Evolutionary conservation across 768 basidiomycete genomes (phyloP), one percentile per base, ranked within the genome.

Genomic region (Russula compacta): DNA sequence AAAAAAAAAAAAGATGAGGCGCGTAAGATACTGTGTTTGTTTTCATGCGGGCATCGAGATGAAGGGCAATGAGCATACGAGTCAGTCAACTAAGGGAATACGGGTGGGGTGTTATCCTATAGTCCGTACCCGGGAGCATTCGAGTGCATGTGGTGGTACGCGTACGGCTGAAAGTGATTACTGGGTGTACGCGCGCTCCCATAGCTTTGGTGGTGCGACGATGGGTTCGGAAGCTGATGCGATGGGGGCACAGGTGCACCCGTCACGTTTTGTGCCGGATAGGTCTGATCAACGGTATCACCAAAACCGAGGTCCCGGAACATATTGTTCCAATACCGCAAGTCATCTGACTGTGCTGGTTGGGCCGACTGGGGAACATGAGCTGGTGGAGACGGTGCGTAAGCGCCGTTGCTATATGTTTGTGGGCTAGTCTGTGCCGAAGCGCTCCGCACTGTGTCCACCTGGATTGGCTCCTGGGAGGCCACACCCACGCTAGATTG

Each of bases 321-420:
- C 86, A 90, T 89, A 60, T 81, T 82, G 65, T 82, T 81, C 78
- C 83, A 88, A 71, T 90, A 90, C 56, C 81, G 76, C 11, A 80
- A 79, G 69, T 90, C 87, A 64, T 83, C 82, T 29, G 68, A 61
- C 40, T 63, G 55, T 50, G 59, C 33, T 21, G 50, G 38, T 1
- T 36, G 60, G 3, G 12, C 6, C 12, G 33, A n/a, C 9, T 57
- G 60, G 10, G 50, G 19, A 33, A 29, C 15, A 19, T 57, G 60
- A n/a, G 43, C 36, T 35, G 51, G 48, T 19, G 55, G 64, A 21
- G 61, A 35, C 38, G 48, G 58, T 21, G 32, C 32, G 21, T 59
- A 59, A 42, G 52, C 44, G 24, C 32, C 11, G 35, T 53, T 56
- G 35, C 48, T 43, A 36, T 59, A 53, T 29, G 56, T 12, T 32